Evolutionary conservation across 441 rosid species (phyloP), one percentile per base, ranked within the genome.

Genomic region (Erodium texanum): DNA sequence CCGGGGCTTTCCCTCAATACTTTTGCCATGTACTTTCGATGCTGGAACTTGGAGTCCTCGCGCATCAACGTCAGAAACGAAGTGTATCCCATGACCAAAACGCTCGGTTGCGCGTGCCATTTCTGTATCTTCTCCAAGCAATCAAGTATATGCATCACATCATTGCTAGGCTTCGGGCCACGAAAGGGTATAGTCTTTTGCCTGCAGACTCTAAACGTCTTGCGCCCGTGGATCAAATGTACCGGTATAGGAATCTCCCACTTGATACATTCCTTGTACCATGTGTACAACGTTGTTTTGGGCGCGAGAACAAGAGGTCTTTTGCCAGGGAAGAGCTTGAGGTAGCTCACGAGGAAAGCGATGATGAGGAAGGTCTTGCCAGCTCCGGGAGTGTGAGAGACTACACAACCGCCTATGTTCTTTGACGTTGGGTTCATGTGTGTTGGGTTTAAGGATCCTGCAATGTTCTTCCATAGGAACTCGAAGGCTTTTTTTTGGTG

Each of bases 181-280:
- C 66, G 78, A 65, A 79, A 71, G 67, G 62, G 74, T 58, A 67
- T 48, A 0, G 75, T 67, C 24, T 68, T 75, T 68, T 82, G 75
- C 82, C 75, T 82, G 63, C 82, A 83, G 32, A 78, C 81, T 22
- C 82, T 79, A 69, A 83, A 93, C 45, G 89, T 82, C 81, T 85
- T 81, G 32, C 96, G 87, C 10, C 96, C 97, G 24, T 94, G 97
- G 72, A 91, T 88, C 43, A 94, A 78, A 77, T 92, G 91, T 73
- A 89, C 94, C 0, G 97, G 98, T 41, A 94, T 66, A 0, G 97
- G 91, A 65, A 85, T 92, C 69, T 89, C 69, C 99, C 98, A 94
- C 79, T 94, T 94, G 70, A 88, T 87, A 67, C 92, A 92, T 79
- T 94, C 99, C 75, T 94, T 94, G 84, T 94, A 81, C 99, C 99